Percentiles rank a stretch among this genome's conserved stretches.
Evolutionary conservation across 495 filamentous ascomycete genomes (phyloP).

Genomic region (Friedmanniomyces endolithicus): DNA sequence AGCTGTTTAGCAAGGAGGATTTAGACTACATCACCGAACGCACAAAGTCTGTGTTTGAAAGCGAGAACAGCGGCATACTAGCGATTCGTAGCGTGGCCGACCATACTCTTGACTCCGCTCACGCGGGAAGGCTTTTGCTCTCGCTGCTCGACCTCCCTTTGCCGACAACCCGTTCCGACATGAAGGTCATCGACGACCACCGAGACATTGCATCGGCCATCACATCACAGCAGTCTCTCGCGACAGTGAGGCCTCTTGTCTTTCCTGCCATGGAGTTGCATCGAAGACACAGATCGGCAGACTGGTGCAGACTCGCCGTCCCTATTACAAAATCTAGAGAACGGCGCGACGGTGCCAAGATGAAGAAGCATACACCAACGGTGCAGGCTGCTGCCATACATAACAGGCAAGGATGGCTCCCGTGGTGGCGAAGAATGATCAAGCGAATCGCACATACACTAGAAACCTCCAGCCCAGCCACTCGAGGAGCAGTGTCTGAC

Average conservation of each 20-base stretch:
- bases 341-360: background rate
- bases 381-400: too few species aligned
- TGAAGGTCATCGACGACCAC: background rate
- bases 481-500: background rate
- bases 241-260: background rate
- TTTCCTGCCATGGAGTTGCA: background rate
- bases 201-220: background rate
- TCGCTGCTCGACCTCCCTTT: constrained; percentile 8
- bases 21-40: background rate
- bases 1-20: constrained; percentile 8
- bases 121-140: constrained; percentile 8
- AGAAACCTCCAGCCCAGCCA: background rate
- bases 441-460: background rate
- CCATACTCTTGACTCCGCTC: background rate
- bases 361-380: background rate
- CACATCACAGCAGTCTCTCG: background rate
- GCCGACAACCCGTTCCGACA: background rate
- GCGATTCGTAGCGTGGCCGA: constrained; percentile 2
- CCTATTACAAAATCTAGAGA: background rate
- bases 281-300: background rate
- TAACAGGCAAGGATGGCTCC: background rate
- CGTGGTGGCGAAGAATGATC: background rate
- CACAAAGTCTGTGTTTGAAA: background rate
- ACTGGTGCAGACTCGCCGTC: background rate
- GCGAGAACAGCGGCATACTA: background rate